These are phyloP conservation scores for Alternaria arborescens DNA, from an alignment of 2,329 filamentous ascomycete genomes.

Conservation along the genomic window DNA sequence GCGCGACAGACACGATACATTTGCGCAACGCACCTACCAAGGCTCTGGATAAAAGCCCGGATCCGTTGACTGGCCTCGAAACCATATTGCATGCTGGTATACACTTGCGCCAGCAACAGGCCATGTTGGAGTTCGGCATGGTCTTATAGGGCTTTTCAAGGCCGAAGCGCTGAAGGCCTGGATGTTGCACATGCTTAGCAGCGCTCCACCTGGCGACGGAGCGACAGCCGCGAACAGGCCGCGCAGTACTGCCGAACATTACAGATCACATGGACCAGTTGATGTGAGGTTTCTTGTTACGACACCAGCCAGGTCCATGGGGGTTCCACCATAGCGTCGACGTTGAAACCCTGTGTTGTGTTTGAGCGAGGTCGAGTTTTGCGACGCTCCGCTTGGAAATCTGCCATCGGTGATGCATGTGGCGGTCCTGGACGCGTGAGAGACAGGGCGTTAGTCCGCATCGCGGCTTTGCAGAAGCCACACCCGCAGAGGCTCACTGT, in stretches of 20 bases:
- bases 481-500: conserved; percentile 2
- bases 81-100: not conserved
- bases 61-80: not conserved
- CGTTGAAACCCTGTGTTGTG: not conserved
- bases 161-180: not conserved
- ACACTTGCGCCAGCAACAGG: conserved; percentile 1
- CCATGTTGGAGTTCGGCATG: not conserved
- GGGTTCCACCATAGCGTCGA: not conserved
- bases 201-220: conserved; percentile 1
- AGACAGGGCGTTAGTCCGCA: not conserved
- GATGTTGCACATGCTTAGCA: conserved; percentile 1
- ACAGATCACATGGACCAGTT: not conserved
- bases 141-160: not conserved
- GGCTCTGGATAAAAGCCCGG: conserved; percentile 4
- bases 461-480: conserved; percentile 9
- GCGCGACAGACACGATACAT: conserved; percentile 3
- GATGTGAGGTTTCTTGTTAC: not conserved
- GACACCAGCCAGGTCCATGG: not conserved
- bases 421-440: not conserved
- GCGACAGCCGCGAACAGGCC: conserved; percentile 1
- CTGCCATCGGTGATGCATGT: not conserved
- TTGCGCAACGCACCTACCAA: conserved; percentile 3
- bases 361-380: not conserved
- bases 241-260: conserved; percentile 1
- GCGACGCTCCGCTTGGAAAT: not conserved